Evolutionary conservation across 176 grass and related monocot species (phyloP).

Genomic region (Juncus effusus): DNA sequence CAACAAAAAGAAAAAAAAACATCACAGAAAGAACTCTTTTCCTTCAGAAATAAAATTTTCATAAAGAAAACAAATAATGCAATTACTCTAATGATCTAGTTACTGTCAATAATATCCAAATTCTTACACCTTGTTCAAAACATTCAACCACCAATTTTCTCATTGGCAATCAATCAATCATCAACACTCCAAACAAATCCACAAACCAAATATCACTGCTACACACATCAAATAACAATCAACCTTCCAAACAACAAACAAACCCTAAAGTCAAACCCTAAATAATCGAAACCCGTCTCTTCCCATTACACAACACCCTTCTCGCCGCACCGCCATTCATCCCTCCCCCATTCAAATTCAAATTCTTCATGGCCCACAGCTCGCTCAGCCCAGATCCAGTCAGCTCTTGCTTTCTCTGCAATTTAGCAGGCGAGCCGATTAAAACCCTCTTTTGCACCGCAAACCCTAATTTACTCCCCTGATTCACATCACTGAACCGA

Average conservation of each 20-base stretch:
- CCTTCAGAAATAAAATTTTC: no score
- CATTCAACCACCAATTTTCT: neutral
- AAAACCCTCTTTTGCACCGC: conserved; percentile 53
- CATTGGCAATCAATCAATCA: neutral
- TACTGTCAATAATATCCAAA: neutral
- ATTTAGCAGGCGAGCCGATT: conserved; percentile 26
- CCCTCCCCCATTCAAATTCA: conserved; percentile 18
- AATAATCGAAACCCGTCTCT: conserved; percentile 62
- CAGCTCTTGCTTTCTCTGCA: conserved; percentile 4
- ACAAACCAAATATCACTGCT: neutral
- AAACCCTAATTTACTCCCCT: conserved; percentile 37
- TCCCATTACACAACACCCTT: conserved; percentile 40
- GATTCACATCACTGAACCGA: conserved; percentile 34
- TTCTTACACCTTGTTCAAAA: neutral
- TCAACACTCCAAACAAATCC: neutral
- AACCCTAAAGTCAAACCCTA: conserved; percentile 9
- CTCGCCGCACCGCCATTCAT: conserved; percentile 23
- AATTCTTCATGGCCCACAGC: conserved; percentile 33
- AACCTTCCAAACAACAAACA: conserved; percentile 2
- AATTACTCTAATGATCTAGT: no score
- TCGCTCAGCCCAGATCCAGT: conserved; percentile 39
- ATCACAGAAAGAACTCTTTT: no score
- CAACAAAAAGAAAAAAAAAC: no score
- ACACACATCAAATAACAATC: conserved; percentile 4
- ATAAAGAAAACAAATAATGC: no score